Percentiles rank a stretch among this genome's conserved stretches.
Conservation (phyloP, 768 basidiomycete genomes). For the Omphalotus guepiniiformis region DNA sequence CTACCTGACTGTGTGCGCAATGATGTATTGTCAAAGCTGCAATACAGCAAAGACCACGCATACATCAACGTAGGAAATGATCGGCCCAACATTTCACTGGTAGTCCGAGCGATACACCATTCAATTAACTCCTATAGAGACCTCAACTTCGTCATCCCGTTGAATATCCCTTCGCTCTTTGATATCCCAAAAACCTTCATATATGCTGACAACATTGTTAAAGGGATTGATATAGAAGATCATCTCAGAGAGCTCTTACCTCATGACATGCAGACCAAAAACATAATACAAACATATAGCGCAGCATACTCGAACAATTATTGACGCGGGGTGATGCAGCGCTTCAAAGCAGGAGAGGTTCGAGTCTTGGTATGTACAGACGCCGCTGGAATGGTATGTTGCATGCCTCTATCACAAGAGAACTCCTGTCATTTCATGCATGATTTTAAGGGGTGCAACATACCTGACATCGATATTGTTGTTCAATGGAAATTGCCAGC, state of each 20-base stretch:
- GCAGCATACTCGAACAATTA: conserved; percentile 1
- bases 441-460: conserved; percentile 17
- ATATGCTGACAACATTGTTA: not conserved
- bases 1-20: conserved; percentile 12
- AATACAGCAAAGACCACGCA: conserved; percentile 3
- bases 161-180: not conserved
- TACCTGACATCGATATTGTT: conserved; percentile 17
- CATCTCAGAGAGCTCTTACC: not conserved
- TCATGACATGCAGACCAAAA: not conserved
- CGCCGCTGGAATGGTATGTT: too few species aligned
- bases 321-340: not conserved
- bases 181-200: not conserved
- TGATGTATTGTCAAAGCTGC: conserved; percentile 12
- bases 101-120: conserved; percentile 16
- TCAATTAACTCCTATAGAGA: conserved; percentile 15
- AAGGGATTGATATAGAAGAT: not conserved
- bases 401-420: too few species aligned
- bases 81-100: conserved; percentile 18
- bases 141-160: conserved; percentile 17
- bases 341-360: too few species aligned
- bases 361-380: too few species aligned
- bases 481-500: conserved; percentile 18
- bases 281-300: not conserved
- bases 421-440: too few species aligned
- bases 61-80: conserved; percentile 15